Evolutionary conservation across 2,329 filamentous ascomycete species (phyloP), one percentile per base, ranked within the genome.

Genomic region (Sporothrix brunneoviolacea): DNA sequence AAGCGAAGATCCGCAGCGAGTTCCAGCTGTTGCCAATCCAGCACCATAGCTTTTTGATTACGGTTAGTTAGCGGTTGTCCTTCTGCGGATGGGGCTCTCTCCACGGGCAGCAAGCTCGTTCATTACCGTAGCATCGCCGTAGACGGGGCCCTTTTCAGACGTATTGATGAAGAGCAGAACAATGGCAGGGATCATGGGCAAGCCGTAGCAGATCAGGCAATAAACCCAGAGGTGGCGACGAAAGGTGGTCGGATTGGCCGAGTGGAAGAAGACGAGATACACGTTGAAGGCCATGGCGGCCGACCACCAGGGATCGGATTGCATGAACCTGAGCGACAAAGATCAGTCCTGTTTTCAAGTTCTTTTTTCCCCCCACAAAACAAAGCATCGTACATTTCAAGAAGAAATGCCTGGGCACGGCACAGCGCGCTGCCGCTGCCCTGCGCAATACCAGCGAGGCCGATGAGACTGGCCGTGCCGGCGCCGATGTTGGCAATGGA

Each of bases 261-360:
- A 71, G 57, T 75, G 75, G 65, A 80, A 82, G 62, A 82, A 82
- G 52, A 82, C 78, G 46, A 91, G 74, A 59, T 85, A 87, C 55
- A 91, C 87, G 60, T 91, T 93, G 61, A 84, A 73, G 3, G 87
- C 86, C 87, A 93, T 91, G 56, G 84, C 84, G 48, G 90, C 77
- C 0, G 85, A 86, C 86, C 83, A 90, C 68, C 86, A 76, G 0
- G 83, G 81, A 65, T 88, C 84, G 5, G 83, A 84, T 57, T 85
- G 83, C 79, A 87, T 85, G 64, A 88, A 89, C 80, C 83, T 88
- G 55, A 22, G 15, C 5, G 40, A 68, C 84, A 65, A n/a, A n/a
- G n/a, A n/a, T n/a, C n/a, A n/a, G n/a, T n/a, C n/a, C n/a, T n/a
- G n/a, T n/a, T n/a, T n/a, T n/a, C n/a, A n/a, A n/a, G n/a, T n/a